phyloP scores from a whole-genome alignment of 345 rosid species.

The Acer saccharum region DNA sequence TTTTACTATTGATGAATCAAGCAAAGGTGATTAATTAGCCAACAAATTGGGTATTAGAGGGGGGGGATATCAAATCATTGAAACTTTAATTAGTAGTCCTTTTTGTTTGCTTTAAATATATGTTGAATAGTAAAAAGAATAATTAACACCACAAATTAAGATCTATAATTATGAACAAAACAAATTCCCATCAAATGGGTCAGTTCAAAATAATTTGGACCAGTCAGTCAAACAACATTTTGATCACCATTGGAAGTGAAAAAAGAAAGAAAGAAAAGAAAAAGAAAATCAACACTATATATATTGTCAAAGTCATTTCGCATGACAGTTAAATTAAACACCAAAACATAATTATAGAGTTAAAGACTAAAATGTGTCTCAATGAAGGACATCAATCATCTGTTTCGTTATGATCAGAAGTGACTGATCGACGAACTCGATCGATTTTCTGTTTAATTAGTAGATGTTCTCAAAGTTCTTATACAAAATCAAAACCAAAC shows the following conservation, averaged over 20 bases:
- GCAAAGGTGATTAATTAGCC: conserved; percentile 16
- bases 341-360: conserved; percentile 40
- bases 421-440: conserved; percentile 5
- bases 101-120: not conserved
- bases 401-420: not conserved
- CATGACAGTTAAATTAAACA: conserved; percentile 27
- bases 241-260: conserved; percentile 2
- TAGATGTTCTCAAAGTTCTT: conserved; percentile 24
- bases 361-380: conserved; percentile 37
- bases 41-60: conserved; percentile 9
- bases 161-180: conserved; percentile 6
- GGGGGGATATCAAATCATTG: conserved; percentile 36
- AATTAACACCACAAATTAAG: conserved; percentile 15
- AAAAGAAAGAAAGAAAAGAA: not conserved
- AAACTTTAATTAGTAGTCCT: conserved; percentile 4
- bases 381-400: conserved; percentile 35
- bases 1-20: not conserved
- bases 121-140: conserved; percentile 10
- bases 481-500: not conserved
- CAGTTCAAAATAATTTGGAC: conserved; percentile 17
- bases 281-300: conserved; percentile 8
- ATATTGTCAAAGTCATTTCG: conserved; percentile 28
- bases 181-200: conserved; percentile 1
- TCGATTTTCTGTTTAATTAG: conserved; percentile 19
- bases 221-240: conserved; percentile 24